phyloP scores from a whole-genome alignment of 164 flowering plant species.

The Berberis vulgaris region DNA sequence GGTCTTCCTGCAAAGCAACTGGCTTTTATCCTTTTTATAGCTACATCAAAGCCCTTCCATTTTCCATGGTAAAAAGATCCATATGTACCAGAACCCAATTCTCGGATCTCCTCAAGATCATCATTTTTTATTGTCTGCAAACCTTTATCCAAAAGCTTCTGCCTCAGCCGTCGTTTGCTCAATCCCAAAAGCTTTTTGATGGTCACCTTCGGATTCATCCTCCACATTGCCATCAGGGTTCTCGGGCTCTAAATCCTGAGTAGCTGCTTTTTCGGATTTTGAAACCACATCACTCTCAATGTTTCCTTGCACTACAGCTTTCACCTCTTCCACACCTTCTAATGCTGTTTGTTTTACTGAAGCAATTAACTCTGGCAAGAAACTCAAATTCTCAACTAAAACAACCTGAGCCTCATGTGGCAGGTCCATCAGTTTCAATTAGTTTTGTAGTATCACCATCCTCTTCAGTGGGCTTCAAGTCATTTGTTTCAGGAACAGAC shows the following conservation, averaged over 20 bases:
- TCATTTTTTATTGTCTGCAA: constrained; percentile 84
- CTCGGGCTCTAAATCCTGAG: constrained; percentile 39
- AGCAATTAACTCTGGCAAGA: constrained; percentile 69
- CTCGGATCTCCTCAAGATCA: constrained; percentile 92
- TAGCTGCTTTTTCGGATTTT: constrained; percentile 20
- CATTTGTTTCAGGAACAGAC: constrained; percentile 15
- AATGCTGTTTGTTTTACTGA: constrained; percentile 55
- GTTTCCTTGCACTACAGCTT: constrained; percentile 32
- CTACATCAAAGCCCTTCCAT: constrained; percentile 99
- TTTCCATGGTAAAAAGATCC: constrained; percentile 96
- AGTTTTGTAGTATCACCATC: constrained; percentile 16
- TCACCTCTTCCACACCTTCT: constrained; percentile 51
- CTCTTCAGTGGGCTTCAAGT: constrained; percentile 16
- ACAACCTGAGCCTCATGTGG: constrained; percentile 21
- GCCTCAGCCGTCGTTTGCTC: constrained; percentile 95
- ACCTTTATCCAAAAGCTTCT: constrained; percentile 80
- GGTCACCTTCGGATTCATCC: constrained; percentile 54
- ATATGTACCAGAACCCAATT: constrained; percentile 92
- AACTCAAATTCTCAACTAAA: constrained; percentile 30
- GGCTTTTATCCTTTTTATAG: constrained; percentile 93
- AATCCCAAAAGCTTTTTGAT: constrained; percentile 40
- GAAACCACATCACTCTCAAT: constrained; percentile 14
- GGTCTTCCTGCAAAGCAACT: constrained; percentile 98
- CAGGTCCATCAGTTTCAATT: constrained; percentile 15
- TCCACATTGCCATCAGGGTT: constrained; percentile 38